Percentiles rank a stretch among this genome's conserved stretches.
Evolutionary conservation across 78 protist genomes (phyloP).

Genomic region (Dictyostelium brefeldianum): DNA sequence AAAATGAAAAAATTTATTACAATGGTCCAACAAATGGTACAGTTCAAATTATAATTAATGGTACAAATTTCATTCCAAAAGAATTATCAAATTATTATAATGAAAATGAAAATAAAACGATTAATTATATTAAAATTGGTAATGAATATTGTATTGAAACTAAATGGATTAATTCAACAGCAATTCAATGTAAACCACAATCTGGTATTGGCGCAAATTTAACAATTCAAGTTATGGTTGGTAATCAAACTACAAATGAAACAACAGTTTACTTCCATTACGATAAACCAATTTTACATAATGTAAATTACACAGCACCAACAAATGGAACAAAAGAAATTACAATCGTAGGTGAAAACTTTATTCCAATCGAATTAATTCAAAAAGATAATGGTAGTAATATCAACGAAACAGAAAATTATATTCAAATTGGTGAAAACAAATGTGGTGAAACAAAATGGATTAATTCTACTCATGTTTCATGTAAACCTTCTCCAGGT

Average conservation of each 20-base stretch:
- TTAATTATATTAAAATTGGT: background rate
- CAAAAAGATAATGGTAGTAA: background rate
- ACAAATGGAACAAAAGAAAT: background rate
- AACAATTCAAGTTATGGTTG: background rate
- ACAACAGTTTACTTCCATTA: background rate
- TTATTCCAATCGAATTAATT: constrained; percentile 32
- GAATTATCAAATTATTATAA: background rate
- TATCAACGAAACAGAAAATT: background rate
- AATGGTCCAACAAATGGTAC: background rate
- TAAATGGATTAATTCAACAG: background rate
- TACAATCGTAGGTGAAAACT: constrained; percentile 39
- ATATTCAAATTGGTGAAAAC: background rate
- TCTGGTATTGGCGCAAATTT: background rate
- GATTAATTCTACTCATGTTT: background rate
- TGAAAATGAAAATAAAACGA: background rate
- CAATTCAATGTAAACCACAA: background rate
- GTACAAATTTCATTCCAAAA: constrained; percentile 49
- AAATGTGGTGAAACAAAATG: background rate
- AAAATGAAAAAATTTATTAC: background rate
- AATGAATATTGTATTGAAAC: background rate
- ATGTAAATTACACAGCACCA: background rate
- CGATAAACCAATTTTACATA: background rate
- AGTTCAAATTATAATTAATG: background rate
- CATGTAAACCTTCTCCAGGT: background rate
- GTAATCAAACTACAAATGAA: background rate